Conservation (phyloP, 805 yeast genomes). For the Lachancea sp. region DNA sequence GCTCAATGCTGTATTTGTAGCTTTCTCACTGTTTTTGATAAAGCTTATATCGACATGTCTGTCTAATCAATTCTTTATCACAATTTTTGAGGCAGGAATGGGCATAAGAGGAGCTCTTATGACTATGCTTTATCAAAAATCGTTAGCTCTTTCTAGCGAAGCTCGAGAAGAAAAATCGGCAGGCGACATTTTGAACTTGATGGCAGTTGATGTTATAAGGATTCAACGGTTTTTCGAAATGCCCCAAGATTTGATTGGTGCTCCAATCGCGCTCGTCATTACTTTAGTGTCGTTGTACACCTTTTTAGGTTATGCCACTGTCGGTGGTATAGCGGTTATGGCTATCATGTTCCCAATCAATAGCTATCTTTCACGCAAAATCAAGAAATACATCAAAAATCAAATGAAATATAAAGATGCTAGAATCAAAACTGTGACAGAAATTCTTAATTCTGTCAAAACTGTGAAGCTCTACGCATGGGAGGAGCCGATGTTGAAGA, state of each 20-base stretch:
- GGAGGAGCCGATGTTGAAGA: constrained; percentile 58
- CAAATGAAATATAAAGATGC: constrained; percentile 60
- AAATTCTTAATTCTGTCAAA: constrained; percentile 53
- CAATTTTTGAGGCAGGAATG: constrained; percentile 54
- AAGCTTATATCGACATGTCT: constrained; percentile 56
- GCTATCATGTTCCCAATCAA: constrained; percentile 54
- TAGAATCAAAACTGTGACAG: constrained; percentile 54
- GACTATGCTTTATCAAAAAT: constrained; percentile 63
- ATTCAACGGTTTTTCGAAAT: constrained; percentile 54
- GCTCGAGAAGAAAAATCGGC: constrained; percentile 55
- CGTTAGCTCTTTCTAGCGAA: constrained; percentile 60
- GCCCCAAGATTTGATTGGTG: constrained; percentile 49
- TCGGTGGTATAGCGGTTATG: constrained; percentile 52
- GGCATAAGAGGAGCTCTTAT: constrained; percentile 59
- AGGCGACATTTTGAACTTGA: constrained; percentile 74
- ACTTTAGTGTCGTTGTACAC: constrained; percentile 50
- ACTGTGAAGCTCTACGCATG: constrained; percentile 63
- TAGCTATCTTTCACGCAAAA: constrained; percentile 39
- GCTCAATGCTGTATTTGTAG: constrained; percentile 56
- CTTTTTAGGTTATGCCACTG: constrained; percentile 51
- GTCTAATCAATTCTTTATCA: constrained; percentile 61
- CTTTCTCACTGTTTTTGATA: constrained; percentile 55
- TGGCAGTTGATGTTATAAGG: constrained; percentile 69
- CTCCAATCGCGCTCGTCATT: constrained; percentile 50
- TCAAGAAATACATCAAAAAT: constrained; percentile 42